Evolutionary conservation across 176 grass and related monocot species (phyloP), one percentile per base, ranked within the genome.

Genomic region (Aegilops sharonensis): DNA sequence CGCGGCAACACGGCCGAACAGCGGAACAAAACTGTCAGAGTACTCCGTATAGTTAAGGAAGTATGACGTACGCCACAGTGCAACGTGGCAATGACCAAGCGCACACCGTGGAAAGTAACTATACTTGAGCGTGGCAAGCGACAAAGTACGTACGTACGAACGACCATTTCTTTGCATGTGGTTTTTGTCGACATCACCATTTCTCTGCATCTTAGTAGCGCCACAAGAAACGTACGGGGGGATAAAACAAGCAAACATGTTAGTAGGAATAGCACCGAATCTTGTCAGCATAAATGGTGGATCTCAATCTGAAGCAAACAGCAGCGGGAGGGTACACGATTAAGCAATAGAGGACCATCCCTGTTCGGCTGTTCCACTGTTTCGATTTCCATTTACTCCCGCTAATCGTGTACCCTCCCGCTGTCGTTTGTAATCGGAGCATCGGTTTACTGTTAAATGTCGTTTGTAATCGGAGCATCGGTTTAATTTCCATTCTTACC

Each of bases 261-360:
- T 67, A 11, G 69, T 8, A 8, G 36, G 36, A 23, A 11, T 6
- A 30, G 61, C 10, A 71, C 61, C 62, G 11, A 78, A 82, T 78
- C 72, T 31, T 69, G 78, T 73, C 78, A 82, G 78, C 78, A 52
- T 17, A 86, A 82, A 82, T 20, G 79, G 64, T 64, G 84, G 84
- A 90, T 90, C 81, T 57, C 75, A 54, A 2, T 12, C 87, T 27
- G 65, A 21, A 31, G 27, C 12, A 31, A 7, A 3, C 64, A 20
- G 27, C 56, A 21, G 50, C 0, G 68, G 15, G 47, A 40, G 64
- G 80, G 36, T 48, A 72, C 37, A n/a, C 30, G 75, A 3, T 61
- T 10, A 10, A 20, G 39, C 68, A 52, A 75, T 35, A 4, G 40
- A 42, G 40, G 10, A 1, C 9, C 39, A 78, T n/a, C 20, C 48